A percentile compares a stretch with the other conserved stretches of the same genome.
These are phyloP conservation scores for Solanum tarapatanum DNA, from an alignment of 257 asterid genomes.

Conservation along the genomic window DNA sequence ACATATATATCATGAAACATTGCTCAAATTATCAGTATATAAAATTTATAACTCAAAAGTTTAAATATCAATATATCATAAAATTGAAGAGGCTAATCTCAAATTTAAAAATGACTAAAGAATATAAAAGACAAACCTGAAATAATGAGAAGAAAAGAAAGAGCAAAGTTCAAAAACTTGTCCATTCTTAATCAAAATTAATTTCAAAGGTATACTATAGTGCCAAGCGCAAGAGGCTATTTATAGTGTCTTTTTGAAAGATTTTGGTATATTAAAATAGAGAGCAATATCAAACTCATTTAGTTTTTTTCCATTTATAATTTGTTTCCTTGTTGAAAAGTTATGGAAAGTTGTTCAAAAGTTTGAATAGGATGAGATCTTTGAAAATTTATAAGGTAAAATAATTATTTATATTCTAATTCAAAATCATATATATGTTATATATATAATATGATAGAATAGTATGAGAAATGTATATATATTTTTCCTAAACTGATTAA, in stretches of 20 bases:
- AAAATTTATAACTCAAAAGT: too few relatives aligned
- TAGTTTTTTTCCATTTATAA: too few relatives aligned
- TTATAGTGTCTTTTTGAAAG: neutral
- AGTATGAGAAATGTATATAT: too few relatives aligned
- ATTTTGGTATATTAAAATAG: neutral
- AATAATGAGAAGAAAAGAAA: neutral
- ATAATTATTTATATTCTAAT: too few relatives aligned
- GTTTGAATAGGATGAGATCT: neutral
- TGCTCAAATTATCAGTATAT: too few relatives aligned
- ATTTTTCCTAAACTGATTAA: too few relatives aligned
- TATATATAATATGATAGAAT: too few relatives aligned
- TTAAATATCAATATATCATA: too few relatives aligned
- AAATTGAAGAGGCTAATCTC: neutral
- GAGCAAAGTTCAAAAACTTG: neutral
- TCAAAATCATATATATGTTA: too few relatives aligned
- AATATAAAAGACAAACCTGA: neutral
- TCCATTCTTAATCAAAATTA: neutral
- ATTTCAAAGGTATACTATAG: neutral
- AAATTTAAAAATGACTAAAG: neutral
- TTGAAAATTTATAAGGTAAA: neutral
- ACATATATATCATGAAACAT: too few relatives aligned
- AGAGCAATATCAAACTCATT: neutral
- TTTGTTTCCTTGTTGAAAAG: neutral
- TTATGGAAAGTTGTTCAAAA: neutral
- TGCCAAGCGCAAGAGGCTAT: neutral